Percentiles rank a stretch among this genome's conserved stretches.
phyloP scores from a whole-genome alignment of 1,139 yeast genomes.

The Candida tetrigidarum region DNA sequence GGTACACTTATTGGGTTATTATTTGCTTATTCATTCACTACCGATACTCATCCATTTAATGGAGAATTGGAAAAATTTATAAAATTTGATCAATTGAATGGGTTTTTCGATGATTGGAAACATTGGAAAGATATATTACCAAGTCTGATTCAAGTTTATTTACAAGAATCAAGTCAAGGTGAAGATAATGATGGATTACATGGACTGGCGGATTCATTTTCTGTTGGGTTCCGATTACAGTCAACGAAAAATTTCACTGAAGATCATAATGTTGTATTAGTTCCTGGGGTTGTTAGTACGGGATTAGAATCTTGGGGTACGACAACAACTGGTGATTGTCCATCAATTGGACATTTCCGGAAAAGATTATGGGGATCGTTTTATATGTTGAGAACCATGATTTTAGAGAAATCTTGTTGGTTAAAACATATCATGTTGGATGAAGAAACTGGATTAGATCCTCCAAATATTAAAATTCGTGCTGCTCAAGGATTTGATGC shows the following conservation, averaged over 20 bases:
- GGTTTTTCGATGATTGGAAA: constrained; percentile 38
- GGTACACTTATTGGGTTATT: constrained; percentile 74
- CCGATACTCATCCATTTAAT: constrained; percentile 42
- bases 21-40: constrained; percentile 66
- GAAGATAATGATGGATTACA: constrained; percentile 34
- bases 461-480: constrained; percentile 75
- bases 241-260: constrained; percentile 53
- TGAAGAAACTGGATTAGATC: constrained; percentile 90
- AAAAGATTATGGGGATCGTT: constrained; percentile 97
- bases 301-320: constrained; percentile 96
- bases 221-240: constrained; percentile 76
- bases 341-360: constrained; percentile 81
- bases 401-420: constrained; percentile 93
- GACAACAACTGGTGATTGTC: constrained; percentile 64
- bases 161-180: constrained; percentile 52
- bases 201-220: constrained; percentile 80
- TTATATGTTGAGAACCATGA: constrained; percentile 92
- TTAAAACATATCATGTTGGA: constrained; percentile 87
- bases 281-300: constrained; percentile 96
- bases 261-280: constrained; percentile 82
- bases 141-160: constrained; percentile 58
- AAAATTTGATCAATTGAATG: constrained; percentile 60
- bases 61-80: constrained; percentile 57
- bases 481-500: constrained; percentile 98
- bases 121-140: constrained; percentile 77